phyloP scores from a whole-genome alignment of 441 rosid species.

The Codiaeum variegatum region DNA sequence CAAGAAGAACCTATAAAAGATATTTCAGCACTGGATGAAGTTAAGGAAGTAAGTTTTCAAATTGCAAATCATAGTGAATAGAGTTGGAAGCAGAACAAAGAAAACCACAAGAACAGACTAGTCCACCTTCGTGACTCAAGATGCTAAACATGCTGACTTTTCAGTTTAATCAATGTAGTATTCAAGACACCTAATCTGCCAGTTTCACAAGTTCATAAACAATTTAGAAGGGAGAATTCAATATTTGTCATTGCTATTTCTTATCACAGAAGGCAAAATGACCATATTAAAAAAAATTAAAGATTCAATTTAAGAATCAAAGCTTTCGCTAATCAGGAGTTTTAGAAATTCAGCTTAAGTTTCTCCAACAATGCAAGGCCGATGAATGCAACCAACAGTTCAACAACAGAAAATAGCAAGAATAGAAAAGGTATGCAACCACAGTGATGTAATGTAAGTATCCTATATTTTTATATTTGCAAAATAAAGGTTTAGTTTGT shows the following conservation, averaged over 20 bases:
- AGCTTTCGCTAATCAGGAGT: background rate
- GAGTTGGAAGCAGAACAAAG: background rate
- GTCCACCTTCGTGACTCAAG: background rate
- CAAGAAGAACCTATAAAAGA: background rate
- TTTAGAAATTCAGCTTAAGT: background rate
- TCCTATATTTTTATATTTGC: background rate
- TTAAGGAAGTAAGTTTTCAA: background rate
- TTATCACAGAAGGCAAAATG: background rate
- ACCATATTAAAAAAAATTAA: background rate
- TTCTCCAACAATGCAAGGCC: background rate
- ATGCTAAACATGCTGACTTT: constrained; percentile 2
- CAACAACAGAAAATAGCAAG: background rate
- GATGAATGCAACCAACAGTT: background rate
- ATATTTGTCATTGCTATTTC: background rate
- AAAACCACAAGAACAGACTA: background rate
- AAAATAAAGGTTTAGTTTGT: background rate
- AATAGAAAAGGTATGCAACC: background rate
- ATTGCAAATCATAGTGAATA: background rate
- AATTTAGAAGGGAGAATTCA: background rate
- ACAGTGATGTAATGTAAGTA: background rate
- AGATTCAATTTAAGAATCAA: background rate
- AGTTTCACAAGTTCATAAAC: background rate
- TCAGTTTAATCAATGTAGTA: background rate
- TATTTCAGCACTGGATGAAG: background rate
- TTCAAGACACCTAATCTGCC: background rate